Percentiles rank a stretch among this genome's conserved stretches.
Conservation (phyloP, 2,329 filamentous ascomycete genomes). For the Stagonosporopsis cucurbitacearum region DNA sequence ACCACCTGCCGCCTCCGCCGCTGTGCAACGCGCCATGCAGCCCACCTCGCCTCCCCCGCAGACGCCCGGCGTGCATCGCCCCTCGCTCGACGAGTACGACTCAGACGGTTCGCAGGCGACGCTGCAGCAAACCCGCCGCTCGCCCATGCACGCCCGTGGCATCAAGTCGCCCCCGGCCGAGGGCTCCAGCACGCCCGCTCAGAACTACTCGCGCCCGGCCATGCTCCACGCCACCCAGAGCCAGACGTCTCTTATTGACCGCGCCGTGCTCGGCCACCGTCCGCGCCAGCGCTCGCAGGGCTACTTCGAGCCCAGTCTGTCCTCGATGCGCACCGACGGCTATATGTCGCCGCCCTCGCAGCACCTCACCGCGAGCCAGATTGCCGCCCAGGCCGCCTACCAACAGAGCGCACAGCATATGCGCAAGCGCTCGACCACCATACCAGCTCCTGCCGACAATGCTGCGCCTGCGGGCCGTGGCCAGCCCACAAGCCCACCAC, state of each 20-base stretch:
- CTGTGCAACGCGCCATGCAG: conserved; percentile 32
- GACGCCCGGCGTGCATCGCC: conserved; percentile 39
- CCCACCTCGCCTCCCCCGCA: conserved; percentile 43
- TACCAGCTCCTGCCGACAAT: conserved; percentile 61
- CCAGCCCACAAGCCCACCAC: conserved; percentile 64
- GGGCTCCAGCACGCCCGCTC: conserved; percentile 23
- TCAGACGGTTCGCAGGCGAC: conserved; percentile 52
- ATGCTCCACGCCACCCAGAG: conserved; percentile 45
- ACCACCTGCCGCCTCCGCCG: background rate
- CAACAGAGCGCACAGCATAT: conserved; percentile 62
- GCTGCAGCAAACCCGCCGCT: conserved; percentile 44
- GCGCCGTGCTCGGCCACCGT: conserved; percentile 55
- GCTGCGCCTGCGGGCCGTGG: conserved; percentile 26
- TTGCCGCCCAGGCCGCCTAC: conserved; percentile 79
- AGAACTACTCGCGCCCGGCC: conserved; percentile 49
- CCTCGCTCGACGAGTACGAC: conserved; percentile 42
- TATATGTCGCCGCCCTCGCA: conserved; percentile 47
- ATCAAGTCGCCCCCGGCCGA: conserved; percentile 35
- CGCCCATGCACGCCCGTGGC: conserved; percentile 46
- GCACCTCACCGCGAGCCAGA: conserved; percentile 70
- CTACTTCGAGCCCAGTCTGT: conserved; percentile 76
- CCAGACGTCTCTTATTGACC: conserved; percentile 22
- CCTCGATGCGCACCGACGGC: conserved; percentile 58
- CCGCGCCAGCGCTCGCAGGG: conserved; percentile 76
- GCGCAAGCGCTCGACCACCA: conserved; percentile 76